Evolutionary conservation across 805 yeast genomes (phyloP), one percentile per base, ranked within the genome.

Genomic region (Zygosaccharomyces rouxii): DNA sequence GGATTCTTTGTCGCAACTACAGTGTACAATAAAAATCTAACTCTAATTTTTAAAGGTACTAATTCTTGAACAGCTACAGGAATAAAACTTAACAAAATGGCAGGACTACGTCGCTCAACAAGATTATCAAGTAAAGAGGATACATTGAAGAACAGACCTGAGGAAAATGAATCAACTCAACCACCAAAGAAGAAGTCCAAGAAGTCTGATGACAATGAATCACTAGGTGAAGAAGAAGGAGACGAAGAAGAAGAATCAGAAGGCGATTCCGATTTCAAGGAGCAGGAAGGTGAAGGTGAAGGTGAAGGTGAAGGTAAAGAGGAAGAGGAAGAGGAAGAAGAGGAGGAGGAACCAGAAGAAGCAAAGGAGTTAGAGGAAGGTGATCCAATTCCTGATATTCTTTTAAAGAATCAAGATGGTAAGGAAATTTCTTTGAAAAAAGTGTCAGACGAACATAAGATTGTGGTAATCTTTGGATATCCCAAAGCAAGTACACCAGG

Each of bases 401-500:
- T 74, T 0, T 70, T 89, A 37, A 55, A 71, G 46, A 81, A 87
- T 60, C 92, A 92, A 66, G 84, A 84, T 54, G 89, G 78, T n/a
- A 72, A 79, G 31, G 77, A 75, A 30, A 75, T 84, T 16, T 73
- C 78, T 31, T 60, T 85, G 53, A 71, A 67, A 18, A 67, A 72
- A 3, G 57, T 73, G 44, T 72, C 71, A 7, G 55, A 58, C 16
- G 67, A 67, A 7, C 71, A 77, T 31, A 67, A 71, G 16, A 68
- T 80, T 11, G 74, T 82, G 25, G 71, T 82, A 18, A 70, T 80
- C 22, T 80, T 83, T 67, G 86, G 96, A 16, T 92, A 90, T 63
- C 98, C 98, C 46, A 84, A 77, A 62, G 98, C 98, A 0, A 81
- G 85, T 22, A 92, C 98, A 0, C 96, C 97, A 1, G 99, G 99